Conservation (phyloP, 139 green algal genomes). For the Chlorella sp. region DNA sequence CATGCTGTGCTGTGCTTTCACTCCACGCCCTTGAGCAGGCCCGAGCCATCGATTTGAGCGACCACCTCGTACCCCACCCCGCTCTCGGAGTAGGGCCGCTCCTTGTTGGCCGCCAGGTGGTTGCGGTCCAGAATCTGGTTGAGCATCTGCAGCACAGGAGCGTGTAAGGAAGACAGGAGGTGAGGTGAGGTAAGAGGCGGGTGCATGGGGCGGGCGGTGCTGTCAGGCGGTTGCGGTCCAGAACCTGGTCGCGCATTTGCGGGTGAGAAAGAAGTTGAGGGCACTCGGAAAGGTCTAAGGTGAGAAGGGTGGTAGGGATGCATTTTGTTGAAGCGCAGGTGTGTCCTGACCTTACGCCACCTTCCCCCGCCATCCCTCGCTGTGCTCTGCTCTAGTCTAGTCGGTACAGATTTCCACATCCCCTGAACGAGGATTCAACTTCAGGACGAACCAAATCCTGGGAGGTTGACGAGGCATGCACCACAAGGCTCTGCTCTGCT, state of each 20-base stretch:
- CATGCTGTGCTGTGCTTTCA: constrained; percentile 19
- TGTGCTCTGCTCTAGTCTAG: neutral
- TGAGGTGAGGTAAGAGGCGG: neutral
- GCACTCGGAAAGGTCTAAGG: neutral
- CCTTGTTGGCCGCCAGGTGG: constrained; percentile 56
- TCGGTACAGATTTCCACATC: too few species aligned
- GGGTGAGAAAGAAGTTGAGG: neutral
- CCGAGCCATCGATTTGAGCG: constrained; percentile 52
- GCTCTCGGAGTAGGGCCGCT: constrained; percentile 60
- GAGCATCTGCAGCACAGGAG: constrained; percentile 55
- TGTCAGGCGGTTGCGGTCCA: constrained; percentile 77
- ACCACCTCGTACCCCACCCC: constrained; percentile 66
- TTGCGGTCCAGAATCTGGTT: constrained; percentile 75
- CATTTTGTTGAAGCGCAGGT: too few species aligned
- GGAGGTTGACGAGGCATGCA: too few species aligned
- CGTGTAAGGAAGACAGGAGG: neutral
- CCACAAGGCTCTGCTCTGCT: too few species aligned
- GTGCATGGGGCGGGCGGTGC: neutral
- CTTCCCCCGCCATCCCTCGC: neutral
- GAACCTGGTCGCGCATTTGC: constrained; percentile 69
- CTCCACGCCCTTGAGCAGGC: constrained; percentile 63
- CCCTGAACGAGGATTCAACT: too few species aligned
- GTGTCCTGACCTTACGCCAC: neutral
- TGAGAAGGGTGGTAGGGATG: too few species aligned
- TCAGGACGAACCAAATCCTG: too few species aligned